These are phyloP conservation scores for Zizania latifolia DNA, from an alignment of 176 grass and related monocot genomes.

Conservation along the genomic window DNA sequence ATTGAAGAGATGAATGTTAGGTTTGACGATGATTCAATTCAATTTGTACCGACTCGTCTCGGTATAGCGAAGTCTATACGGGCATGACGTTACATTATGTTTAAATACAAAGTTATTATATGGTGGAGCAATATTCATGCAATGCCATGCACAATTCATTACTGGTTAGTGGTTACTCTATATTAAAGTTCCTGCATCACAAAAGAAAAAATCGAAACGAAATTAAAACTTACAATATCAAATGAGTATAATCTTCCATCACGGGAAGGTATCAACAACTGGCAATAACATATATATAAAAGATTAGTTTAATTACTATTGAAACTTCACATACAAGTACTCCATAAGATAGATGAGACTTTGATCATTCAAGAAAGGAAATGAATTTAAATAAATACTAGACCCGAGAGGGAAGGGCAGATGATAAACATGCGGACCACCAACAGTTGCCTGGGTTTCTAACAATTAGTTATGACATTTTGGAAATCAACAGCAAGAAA, in stretches of 20 bases:
- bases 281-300: constrained; percentile 24
- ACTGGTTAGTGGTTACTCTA: not conserved
- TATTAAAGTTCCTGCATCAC: not conserved
- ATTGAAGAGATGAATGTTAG: too few species aligned
- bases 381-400: constrained; percentile 4
- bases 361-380: not conserved
- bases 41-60: too few species aligned
- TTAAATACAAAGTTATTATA: not conserved
- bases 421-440: constrained; percentile 73
- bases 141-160: not conserved
- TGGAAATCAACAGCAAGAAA: not conserved
- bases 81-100: too few species aligned
- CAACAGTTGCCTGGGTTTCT: constrained; percentile 56
- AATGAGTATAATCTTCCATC: constrained; percentile 83
- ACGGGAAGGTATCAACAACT: constrained; percentile 67
- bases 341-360: not conserved
- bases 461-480: constrained; percentile 17
- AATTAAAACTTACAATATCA: constrained; percentile 54
- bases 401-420: constrained; percentile 64
- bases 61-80: too few species aligned
- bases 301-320: constrained; percentile 13
- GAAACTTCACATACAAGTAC: not conserved
- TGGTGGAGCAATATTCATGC: not conserved
- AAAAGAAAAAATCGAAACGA: not conserved
- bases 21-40: too few species aligned